phyloP scores from a whole-genome alignment of 352 stramenopile genomes.

The Achlya hypogyna region DNA sequence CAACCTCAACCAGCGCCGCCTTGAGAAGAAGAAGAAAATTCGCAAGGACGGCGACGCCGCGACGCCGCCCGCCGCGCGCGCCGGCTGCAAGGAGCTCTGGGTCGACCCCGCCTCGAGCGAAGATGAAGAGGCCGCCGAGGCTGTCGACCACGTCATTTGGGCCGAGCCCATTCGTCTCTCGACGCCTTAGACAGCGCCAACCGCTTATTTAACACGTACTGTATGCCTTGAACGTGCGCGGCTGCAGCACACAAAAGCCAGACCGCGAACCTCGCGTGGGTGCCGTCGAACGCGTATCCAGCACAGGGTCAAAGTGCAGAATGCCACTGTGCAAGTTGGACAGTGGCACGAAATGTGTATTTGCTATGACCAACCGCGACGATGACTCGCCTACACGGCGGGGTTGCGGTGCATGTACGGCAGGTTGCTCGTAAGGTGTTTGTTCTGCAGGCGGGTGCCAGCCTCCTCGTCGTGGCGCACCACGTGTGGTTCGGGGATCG shows the following conservation, averaged over 20 bases:
- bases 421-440: conserved; percentile 84
- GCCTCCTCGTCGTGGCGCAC: conserved; percentile 87
- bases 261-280: no score
- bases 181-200: neutral
- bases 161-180: neutral
- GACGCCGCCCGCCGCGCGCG: neutral
- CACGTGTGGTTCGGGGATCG: conserved; percentile 51
- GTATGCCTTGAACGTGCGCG: no score
- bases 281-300: no score
- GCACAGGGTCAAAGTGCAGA: no score
- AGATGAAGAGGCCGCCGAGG: neutral
- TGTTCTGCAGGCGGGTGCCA: conserved; percentile 79
- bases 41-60: no score
- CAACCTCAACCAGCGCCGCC: conserved; percentile 26
- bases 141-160: conserved; percentile 8
- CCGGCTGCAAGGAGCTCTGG: conserved; percentile 16
- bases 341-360: no score
- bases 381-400: conserved; percentile 50
- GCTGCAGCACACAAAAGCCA: no score
- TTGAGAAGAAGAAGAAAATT: conserved; percentile 25
- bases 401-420: conserved; percentile 93
- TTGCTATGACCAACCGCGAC: neutral
- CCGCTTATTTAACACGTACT: no score
- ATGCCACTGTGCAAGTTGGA: no score
- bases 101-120: neutral